phyloP scores from a whole-genome alignment of 805 yeast species.

The Hagleromyces aurorensis region DNA sequence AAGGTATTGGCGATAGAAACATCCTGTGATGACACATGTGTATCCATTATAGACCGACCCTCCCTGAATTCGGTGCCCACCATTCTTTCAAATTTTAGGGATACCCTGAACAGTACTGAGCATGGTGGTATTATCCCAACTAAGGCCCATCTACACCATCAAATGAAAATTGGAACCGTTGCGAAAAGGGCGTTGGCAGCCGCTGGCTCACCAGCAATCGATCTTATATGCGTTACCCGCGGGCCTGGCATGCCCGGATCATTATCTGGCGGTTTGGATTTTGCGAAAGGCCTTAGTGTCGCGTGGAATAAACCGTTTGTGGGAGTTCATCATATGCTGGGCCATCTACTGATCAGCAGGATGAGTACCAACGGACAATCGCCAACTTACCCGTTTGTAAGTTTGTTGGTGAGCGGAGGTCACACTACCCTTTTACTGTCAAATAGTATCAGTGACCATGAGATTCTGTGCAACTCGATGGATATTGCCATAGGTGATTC shows the following conservation, averaged over 20 bases:
- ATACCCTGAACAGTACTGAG: constrained; percentile 54
- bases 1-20: constrained; percentile 81
- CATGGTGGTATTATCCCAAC: constrained; percentile 88
- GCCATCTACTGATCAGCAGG: constrained; percentile 70
- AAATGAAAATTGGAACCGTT: constrained; percentile 43
- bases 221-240: constrained; percentile 78
- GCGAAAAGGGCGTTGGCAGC: constrained; percentile 37
- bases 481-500: constrained; percentile 95
- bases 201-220: constrained; percentile 37
- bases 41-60: constrained; percentile 58
- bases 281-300: constrained; percentile 75
- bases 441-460: constrained; percentile 53
- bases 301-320: constrained; percentile 73
- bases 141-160: constrained; percentile 76
- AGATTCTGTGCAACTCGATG: constrained; percentile 60
- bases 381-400: constrained; percentile 61
- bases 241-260: constrained; percentile 98
- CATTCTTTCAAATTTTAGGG: constrained; percentile 47
- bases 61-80: constrained; percentile 13
- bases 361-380: constrained; percentile 35
- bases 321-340: constrained; percentile 96
- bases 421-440: constrained; percentile 84
- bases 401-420: constrained; percentile 85
- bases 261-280: constrained; percentile 68
- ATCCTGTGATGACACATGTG: constrained; percentile 93